These are phyloP conservation scores for Solanum hybrid DNA, from an alignment of 305 asterid genomes.

Conservation along the genomic window DNA sequence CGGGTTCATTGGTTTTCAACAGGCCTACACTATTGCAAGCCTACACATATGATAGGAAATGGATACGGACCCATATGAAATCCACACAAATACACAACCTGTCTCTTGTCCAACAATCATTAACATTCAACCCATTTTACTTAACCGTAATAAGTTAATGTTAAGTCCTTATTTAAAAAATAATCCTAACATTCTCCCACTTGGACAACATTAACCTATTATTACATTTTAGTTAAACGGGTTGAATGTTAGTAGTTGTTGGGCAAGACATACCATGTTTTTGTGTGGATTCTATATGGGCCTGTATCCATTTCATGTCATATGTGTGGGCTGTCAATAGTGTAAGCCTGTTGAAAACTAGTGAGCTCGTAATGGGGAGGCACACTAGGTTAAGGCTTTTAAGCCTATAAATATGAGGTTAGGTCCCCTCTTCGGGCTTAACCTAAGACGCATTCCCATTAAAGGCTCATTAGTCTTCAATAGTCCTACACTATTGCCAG, in stretches of 20 bases:
- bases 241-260: not conserved
- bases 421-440: not conserved
- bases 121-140: not conserved
- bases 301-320: not conserved
- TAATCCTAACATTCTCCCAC: not conserved
- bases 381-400: not conserved
- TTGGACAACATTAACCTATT: not conserved
- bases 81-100: not conserved
- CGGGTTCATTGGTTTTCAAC: not conserved
- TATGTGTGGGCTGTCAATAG: not conserved
- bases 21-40: not conserved
- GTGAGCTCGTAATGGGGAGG: not conserved
- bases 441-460: not conserved
- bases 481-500: not conserved
- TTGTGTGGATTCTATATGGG: not conserved
- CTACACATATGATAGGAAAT: not conserved
- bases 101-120: not conserved
- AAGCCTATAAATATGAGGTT: not conserved
- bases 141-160: not conserved
- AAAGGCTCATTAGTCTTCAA: not conserved
- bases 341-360: not conserved
- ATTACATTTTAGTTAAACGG: not conserved
- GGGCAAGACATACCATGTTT: not conserved
- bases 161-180: not conserved
- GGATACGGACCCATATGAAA: not conserved